Base-by-base conservation (phyloP, 2,329 filamentous ascomycete species). In the Nemania abortiva region DNA sequence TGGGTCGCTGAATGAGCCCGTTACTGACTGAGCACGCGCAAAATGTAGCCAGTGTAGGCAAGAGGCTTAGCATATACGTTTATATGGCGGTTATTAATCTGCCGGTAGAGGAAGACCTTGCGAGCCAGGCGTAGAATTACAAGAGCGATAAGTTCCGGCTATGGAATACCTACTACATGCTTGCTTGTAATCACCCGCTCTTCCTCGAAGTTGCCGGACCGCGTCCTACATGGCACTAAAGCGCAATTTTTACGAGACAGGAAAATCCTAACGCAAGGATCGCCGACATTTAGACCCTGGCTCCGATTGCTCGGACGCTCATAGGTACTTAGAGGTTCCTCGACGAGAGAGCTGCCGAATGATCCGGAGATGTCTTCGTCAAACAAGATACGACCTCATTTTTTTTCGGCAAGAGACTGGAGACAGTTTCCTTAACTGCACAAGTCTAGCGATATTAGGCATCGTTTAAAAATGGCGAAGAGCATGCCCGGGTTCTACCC, bases 61-160 rank as follows among this genome's bases (percentile, higher is more conserved):
- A 29, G 47, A 39, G 53, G n/a, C 53, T 59, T 31, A 37, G 47
- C 47, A 34, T 31, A 13, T 20, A 27, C 37, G 37, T 20, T 49
- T 31, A 20, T 45, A 45, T 13, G 31, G 55, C 47, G 47, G 47
- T 34, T 34, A 27, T 53, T 22, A 29, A 47, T 34, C 47, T 29
- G 56, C 31, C 34, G 27, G 45, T 49, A 56, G 42, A 24, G 39
- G 52, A 56, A 50, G 20, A 42, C 47, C 29, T 57, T 37, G 13
- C 42, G 37, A 50, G 39, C 37, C 9, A 13, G 24, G 5, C 6
- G 20, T 6, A 10, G 18, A 47, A 47, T 9, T 6, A 42, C 18
- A 20, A 47, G 42, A 47, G 6, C 9, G 20, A 34, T 7, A 52
- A 39, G 31, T 18, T 22, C 20, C 4, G 22, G 22, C 31, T 29